Conservation (phyloP, 345 rosid genomes). For the Psidium friedrichsthalianum region DNA sequence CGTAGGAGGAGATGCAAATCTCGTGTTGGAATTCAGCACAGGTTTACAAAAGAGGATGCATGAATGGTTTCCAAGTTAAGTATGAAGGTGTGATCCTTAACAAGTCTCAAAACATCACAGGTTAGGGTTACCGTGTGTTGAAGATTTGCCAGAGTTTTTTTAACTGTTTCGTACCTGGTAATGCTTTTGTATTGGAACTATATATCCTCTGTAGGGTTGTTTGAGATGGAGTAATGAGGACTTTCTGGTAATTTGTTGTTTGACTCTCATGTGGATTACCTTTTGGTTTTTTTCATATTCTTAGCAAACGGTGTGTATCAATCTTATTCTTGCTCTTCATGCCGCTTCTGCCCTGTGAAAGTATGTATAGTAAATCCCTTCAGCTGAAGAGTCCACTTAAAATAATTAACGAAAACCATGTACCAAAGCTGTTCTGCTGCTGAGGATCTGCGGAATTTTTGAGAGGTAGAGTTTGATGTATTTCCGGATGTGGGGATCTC, state of each 20-base stretch:
- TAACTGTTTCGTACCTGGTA: background rate
- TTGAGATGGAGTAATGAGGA: background rate
- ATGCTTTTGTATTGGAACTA: background rate
- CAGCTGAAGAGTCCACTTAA: background rate
- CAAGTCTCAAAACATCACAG: conserved; percentile 34
- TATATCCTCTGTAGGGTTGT: background rate
- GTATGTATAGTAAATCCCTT: background rate
- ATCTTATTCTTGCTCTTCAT: background rate
- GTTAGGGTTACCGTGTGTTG: background rate
- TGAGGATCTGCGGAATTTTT: background rate
- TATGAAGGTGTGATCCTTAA: conserved; percentile 90
- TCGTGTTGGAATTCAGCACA: conserved; percentile 76
- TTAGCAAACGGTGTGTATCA: background rate
- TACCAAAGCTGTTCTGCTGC: background rate
- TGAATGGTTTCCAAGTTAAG: conserved; percentile 94
- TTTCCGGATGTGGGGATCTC: background rate
- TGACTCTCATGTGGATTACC: background rate
- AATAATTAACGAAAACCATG: background rate
- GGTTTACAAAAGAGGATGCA: conserved; percentile 86
- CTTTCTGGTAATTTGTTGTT: background rate
- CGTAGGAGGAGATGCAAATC: conserved; percentile 82
- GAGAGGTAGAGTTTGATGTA: background rate
- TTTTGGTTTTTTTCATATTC: background rate
- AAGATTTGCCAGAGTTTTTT: background rate
- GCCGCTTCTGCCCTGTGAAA: background rate